phyloP scores from a whole-genome alignment of 2,329 filamentous ascomycete species.

The Huntiella bhutanensis region DNA sequence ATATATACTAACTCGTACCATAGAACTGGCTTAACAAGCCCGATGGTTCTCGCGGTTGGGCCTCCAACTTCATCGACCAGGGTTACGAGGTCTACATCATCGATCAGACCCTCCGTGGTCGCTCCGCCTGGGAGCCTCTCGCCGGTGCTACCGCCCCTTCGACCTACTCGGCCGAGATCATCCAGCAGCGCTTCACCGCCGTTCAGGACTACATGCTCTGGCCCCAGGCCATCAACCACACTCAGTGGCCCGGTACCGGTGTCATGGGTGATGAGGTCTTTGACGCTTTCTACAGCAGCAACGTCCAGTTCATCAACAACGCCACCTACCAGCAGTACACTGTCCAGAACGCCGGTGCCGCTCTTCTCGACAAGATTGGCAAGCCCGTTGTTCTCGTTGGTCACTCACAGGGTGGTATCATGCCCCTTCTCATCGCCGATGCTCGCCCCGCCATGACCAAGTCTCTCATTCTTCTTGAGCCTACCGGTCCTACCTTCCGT shows the following conservation, averaged over 20 bases:
- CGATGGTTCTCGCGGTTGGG: conserved; percentile 28
- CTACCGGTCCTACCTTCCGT: conserved; percentile 27
- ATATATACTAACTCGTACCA: conserved; percentile 12
- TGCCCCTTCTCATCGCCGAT: conserved; percentile 25
- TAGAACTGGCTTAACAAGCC: conserved; percentile 27
- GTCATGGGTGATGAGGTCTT: conserved; percentile 22
- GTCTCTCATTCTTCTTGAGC: conserved; percentile 26
- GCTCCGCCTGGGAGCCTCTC: conserved; percentile 23
- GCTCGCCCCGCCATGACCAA: conserved; percentile 22
- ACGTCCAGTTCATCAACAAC: conserved; percentile 20
- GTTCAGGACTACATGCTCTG: conserved; percentile 18
- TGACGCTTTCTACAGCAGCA: conserved; percentile 23
- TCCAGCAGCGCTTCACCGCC: conserved; percentile 22
- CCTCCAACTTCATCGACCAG: conserved; percentile 25
- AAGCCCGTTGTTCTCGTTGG: conserved; percentile 21
- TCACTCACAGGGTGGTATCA: conserved; percentile 27
- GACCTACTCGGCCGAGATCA: conserved; percentile 19
- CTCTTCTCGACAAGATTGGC: conserved; percentile 25
- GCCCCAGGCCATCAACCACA: conserved; percentile 23
- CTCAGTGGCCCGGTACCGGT: conserved; percentile 25
- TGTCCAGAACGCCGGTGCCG: conserved; percentile 22
- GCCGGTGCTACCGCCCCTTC: conserved; percentile 14
- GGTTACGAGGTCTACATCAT: conserved; percentile 29
- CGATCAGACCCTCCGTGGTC: conserved; percentile 27
- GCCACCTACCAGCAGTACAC: conserved; percentile 19